Evolutionary conservation across 192 early-diverging fungal genomes (phyloP).

Genomic region (Coemansia sp.): DNA sequence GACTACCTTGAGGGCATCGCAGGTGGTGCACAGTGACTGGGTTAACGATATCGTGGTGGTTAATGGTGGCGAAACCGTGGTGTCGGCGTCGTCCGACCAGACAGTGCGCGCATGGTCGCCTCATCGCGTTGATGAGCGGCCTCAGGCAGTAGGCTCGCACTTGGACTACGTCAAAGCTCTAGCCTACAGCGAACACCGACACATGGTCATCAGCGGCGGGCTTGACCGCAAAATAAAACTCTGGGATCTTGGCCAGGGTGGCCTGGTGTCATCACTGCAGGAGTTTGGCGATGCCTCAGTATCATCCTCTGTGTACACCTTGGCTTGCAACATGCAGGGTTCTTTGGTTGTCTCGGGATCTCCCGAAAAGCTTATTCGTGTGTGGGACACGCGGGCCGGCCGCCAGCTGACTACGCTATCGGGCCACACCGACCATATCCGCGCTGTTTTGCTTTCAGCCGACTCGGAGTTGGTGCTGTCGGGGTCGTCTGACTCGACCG

Average conservation of each 20-base stretch:
- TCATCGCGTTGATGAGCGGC: constrained; percentile 24
- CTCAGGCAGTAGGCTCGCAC: constrained; percentile 72
- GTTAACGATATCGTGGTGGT: constrained; percentile 81
- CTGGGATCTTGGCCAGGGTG: constrained; percentile 80
- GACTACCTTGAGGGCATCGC: constrained; percentile 66
- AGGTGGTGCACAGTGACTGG: constrained; percentile 91
- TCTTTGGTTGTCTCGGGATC: constrained; percentile 84
- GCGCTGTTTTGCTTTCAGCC: constrained; percentile 79
- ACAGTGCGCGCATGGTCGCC: constrained; percentile 72
- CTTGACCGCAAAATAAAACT: constrained; percentile 83
- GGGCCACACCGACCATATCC: constrained; percentile 96
- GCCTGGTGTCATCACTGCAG: constrained; percentile 46
- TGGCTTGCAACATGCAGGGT: constrained; percentile 78
- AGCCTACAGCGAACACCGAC: constrained; percentile 67
- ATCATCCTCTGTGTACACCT: constrained; percentile 79
- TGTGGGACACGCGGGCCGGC: constrained; percentile 85
- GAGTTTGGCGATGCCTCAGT: constrained; percentile 38
- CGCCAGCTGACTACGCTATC: constrained; percentile 73
- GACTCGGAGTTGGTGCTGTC: constrained; percentile 87
- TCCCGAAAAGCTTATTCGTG: constrained; percentile 86
- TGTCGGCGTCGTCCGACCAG: constrained; percentile 90
- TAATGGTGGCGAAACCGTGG: constrained; percentile 53
- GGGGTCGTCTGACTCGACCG: constrained; percentile 90
- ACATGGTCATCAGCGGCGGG: constrained; percentile 87
- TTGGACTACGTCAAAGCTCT: constrained; percentile 90